phyloP scores from a whole-genome alignment of 2,329 filamentous ascomycete genomes.

The Dissoconium aciculare region DNA sequence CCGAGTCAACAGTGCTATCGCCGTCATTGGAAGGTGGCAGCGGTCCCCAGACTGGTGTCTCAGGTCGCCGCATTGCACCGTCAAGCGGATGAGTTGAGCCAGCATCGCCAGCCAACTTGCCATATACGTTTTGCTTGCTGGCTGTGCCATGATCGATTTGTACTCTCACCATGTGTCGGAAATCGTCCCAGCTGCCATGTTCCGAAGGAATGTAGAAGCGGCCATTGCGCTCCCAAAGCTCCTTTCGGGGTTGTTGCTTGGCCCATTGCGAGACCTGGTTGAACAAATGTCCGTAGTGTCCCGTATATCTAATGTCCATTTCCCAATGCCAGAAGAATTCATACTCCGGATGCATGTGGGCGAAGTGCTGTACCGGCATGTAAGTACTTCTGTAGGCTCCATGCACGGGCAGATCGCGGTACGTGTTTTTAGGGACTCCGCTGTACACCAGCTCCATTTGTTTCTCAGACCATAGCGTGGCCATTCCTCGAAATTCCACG shows the following conservation, averaged over 20 bases:
- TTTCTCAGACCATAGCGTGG: conserved; percentile 37
- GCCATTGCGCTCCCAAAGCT: conserved; percentile 63
- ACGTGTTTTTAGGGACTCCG: conserved; percentile 35
- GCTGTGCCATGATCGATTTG: conserved; percentile 43
- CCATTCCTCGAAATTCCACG: conserved; percentile 37
- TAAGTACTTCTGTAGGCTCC: conserved; percentile 60
- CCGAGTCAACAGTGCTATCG: conserved; percentile 35
- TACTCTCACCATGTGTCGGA: conserved; percentile 47
- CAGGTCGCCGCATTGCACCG: conserved; percentile 26
- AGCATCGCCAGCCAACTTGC: conserved; percentile 20
- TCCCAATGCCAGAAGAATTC: conserved; percentile 93
- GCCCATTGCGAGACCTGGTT: conserved; percentile 53
- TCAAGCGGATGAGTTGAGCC: conserved; percentile 28
- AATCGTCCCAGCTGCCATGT: conserved; percentile 59
- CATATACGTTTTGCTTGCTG: conserved; percentile 31
- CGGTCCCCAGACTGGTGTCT: conserved; percentile 37
- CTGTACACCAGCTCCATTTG: conserved; percentile 42
- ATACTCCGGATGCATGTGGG: conserved; percentile 74
- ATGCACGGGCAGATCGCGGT: conserved; percentile 50
- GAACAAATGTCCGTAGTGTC: conserved; percentile 74
- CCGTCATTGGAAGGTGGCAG: conserved; percentile 27
- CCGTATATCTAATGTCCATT: conserved; percentile 81
- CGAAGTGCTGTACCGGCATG: conserved; percentile 92
- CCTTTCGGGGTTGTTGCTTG: conserved; percentile 49
- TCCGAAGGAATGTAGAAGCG: conserved; percentile 61